phyloP scores from a whole-genome alignment of 1,284 basidiomycete genomes.

The Phellopilus nigrolimitatus region DNA sequence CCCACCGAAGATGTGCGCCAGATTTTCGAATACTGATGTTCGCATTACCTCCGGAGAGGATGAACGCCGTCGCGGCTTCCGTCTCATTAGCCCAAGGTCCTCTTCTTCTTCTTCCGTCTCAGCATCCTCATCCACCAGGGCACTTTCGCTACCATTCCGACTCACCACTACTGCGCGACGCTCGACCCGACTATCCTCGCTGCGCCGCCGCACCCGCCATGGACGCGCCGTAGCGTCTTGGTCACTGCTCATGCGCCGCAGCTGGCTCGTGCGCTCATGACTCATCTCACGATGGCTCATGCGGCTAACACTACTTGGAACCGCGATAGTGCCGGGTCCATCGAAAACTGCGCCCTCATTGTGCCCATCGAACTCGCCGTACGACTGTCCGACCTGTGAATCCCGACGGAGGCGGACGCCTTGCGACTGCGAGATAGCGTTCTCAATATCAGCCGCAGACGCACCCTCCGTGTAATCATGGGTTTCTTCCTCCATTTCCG shows the following conservation, averaged over 20 bases:
- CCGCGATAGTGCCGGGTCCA: slow-evolving; percentile 64
- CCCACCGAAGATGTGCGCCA: slow-evolving; percentile 59
- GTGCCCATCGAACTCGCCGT: slow-evolving; percentile 43
- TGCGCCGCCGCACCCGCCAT: slow-evolving; percentile 26
- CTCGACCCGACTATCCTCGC: slow-evolving; percentile 23
- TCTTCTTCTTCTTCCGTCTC: slow-evolving; percentile 25
- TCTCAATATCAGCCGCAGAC: slow-evolving; percentile 64
- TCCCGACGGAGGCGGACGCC: slow-evolving; percentile 51
- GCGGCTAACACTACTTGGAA: slow-evolving; percentile 71
- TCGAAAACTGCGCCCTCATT: slow-evolving; percentile 54
- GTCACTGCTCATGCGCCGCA: slow-evolving; percentile 43
- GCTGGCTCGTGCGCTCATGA: slow-evolving; percentile 28
- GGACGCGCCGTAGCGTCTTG: slow-evolving; percentile 34
- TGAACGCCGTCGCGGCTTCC: slow-evolving; percentile 13
- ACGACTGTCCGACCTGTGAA: slow-evolving; percentile 54
- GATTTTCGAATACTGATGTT: slow-evolving; percentile 60
- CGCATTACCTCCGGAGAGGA: slow-evolving; percentile 22
- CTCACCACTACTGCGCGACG: slow-evolving; percentile 7
- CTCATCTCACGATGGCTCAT: slow-evolving; percentile 58
- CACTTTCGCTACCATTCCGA: slow-evolving; percentile 3
- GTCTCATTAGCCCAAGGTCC: slow-evolving; percentile 11
- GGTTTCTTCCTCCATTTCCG: slow-evolving; percentile 13
- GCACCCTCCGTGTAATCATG: slow-evolving; percentile 82
- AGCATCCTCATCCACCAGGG: slow-evolving; percentile 11
- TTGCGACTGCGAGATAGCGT: slow-evolving; percentile 37